phyloP scores from a whole-genome alignment of 208 protist genomes.

The Leishmania amazonensis region DNA sequence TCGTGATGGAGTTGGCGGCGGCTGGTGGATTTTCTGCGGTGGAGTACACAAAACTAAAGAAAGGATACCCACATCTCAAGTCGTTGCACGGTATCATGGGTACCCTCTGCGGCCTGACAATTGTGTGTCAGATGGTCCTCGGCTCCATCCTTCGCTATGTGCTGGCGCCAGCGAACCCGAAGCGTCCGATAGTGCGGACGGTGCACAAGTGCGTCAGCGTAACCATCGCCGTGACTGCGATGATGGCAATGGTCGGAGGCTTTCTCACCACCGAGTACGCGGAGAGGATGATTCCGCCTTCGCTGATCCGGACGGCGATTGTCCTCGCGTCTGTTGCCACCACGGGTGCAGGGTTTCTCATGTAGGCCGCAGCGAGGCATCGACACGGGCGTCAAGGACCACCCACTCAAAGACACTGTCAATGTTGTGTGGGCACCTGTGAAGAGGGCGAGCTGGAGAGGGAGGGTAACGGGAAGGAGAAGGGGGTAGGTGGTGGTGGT shows the following conservation, averaged over 20 bases:
- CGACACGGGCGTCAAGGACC: not conserved
- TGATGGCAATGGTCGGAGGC: conserved; percentile 36
- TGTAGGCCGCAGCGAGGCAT: not conserved
- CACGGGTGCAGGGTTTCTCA: not conserved
- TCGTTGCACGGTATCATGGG: conserved; percentile 53
- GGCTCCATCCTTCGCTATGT: conserved; percentile 36
- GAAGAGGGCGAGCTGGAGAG: not conserved
- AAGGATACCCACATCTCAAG: conserved; percentile 40
- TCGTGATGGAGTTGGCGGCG: conserved; percentile 43
- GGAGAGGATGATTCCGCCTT: conserved; percentile 26
- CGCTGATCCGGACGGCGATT: conserved; percentile 12
- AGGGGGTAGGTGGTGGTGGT: no score
- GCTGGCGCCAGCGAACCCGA: conserved; percentile 3
- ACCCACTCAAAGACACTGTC: not conserved
- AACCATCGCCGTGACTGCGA: conserved; percentile 25
- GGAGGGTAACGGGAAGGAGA: not conserved
- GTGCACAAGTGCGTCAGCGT: conserved; percentile 31
- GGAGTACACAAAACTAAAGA: conserved; percentile 60
- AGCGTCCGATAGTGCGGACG: conserved; percentile 2
- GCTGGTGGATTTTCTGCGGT: conserved; percentile 47
- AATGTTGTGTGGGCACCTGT: not conserved
- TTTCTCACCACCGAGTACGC: conserved; percentile 33
- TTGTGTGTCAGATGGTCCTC: conserved; percentile 40
- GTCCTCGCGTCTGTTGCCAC: conserved; percentile 8
- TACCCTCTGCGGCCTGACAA: conserved; percentile 24